Conservation (phyloP, 768 basidiomycete genomes). For the Podaxis sp. region DNA sequence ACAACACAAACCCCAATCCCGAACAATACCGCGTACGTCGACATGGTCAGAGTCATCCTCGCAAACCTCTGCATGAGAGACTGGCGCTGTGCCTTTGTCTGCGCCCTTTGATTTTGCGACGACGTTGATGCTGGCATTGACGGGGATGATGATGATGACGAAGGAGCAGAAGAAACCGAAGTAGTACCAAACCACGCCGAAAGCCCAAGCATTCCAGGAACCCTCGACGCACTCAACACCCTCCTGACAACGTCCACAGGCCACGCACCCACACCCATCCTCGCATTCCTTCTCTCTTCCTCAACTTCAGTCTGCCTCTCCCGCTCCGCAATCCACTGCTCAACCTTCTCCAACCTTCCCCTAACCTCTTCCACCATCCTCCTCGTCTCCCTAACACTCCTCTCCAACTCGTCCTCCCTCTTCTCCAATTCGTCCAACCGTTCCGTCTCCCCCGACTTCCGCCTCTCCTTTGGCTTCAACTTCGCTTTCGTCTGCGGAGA, state of each 20-base stretch:
- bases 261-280: background rate
- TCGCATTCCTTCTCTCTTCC: background rate
- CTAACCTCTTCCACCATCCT: background rate
- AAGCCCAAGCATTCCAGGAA: conserved; percentile 10
- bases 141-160: background rate
- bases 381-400: background rate
- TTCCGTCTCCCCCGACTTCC: background rate
- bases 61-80: background rate
- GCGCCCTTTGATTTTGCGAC: background rate
- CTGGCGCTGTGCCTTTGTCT: background rate
- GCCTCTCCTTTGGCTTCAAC: background rate
- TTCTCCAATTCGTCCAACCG: background rate
- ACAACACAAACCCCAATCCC: conserved; percentile 6
- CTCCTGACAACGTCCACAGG: background rate
- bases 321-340: background rate
- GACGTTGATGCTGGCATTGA: background rate
- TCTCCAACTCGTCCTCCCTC: background rate
- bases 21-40: background rate
- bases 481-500: background rate
- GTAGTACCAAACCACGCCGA: background rate
- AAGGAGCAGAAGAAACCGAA: background rate
- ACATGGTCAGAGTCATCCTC: background rate
- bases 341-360: background rate
- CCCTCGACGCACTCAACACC: background rate
- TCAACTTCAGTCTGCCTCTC: background rate